phyloP scores from a whole-genome alignment of 2,329 filamentous ascomycete genomes.

The Sclerotinia spermophila region DNA sequence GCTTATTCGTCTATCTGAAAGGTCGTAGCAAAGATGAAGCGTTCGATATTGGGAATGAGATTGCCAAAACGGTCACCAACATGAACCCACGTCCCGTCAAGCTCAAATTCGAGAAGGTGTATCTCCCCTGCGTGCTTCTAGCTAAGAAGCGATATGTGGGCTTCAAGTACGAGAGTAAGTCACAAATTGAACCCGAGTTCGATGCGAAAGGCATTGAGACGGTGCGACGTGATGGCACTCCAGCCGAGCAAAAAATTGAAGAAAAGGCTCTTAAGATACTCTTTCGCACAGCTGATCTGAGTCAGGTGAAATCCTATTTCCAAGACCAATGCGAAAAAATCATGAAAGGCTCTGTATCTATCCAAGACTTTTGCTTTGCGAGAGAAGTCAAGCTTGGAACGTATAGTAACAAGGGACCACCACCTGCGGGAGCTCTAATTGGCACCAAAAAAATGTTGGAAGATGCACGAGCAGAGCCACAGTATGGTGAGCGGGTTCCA shows the following conservation, averaged over 20 bases:
- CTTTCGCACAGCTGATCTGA: constrained; percentile 86
- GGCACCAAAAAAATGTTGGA: constrained; percentile 81
- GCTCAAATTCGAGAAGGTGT: constrained; percentile 98
- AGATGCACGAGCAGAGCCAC: constrained; percentile 82
- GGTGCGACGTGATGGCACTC: constrained; percentile 88
- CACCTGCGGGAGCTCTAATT: constrained; percentile 84
- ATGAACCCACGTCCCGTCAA: constrained; percentile 90
- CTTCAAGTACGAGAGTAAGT: constrained; percentile 84
- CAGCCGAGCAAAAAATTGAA: constrained; percentile 93
- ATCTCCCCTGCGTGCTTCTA: constrained; percentile 88
- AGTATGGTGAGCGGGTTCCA: constrained; percentile 91
- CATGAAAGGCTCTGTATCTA: constrained; percentile 79
- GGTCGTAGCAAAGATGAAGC: constrained; percentile 84
- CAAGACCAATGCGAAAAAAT: constrained; percentile 88
- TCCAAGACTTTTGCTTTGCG: constrained; percentile 96
- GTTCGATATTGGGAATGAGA: constrained; percentile 89
- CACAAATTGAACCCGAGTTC: constrained; percentile 78
- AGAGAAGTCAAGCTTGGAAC: constrained; percentile 86
- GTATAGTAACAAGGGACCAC: constrained; percentile 75
- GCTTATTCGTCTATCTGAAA: constrained; percentile 84
- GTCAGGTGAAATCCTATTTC: constrained; percentile 85
- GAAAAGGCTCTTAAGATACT: constrained; percentile 85
- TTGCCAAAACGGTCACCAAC: constrained; percentile 79
- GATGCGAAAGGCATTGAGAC: constrained; percentile 99
- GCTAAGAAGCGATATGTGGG: constrained; percentile 98